Base-by-base conservation (phyloP, 1,284 basidiomycete genomes). In the Pseudozyma sp. region DNA sequence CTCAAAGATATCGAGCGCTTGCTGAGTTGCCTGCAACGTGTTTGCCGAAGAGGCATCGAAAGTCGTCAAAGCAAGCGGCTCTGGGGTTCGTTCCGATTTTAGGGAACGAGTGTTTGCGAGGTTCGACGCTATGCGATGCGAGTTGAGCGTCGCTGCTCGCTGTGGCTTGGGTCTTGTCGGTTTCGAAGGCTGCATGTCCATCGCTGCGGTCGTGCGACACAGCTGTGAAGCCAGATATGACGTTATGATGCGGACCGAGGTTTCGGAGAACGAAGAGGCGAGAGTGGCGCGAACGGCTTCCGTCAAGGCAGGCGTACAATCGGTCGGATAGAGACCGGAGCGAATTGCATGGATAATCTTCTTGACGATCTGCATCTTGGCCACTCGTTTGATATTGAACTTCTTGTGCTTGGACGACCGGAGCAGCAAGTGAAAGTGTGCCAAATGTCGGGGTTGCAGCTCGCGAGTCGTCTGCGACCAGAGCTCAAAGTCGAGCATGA, bases 401-500 rank as follows among this genome's bases (percentile, higher is more conserved):
- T 60, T 51, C 16, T 75, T 50, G 44, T 79, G 90, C 59, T 90
- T 89, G 64, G 92, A 94, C 0, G 87, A 87, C 58, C 89, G 85
- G 11, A 96, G 85, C 7, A 97, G 88, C 11, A 88, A 90, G 1
- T 87, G 84, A 79, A 97, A 94, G 81, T 97, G 92, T 49, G 91
- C 89, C 0, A 95, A 87, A 79, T 94, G 91, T 16, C 90, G 88
- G 4, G 86, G 87, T 79, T 94, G 92, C 30, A 97, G 90, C 42
- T 91, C 90, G 5, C 85, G 79, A 1, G 87, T 86, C 0, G 92
- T 90, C 30, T 86, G 88, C 0, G 92, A 89, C 95, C 95, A 98
- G 7, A 97, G 89, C 64, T 94, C 91, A 75, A 97, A 93, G 80
- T 97, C 93, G 3, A 97, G 89, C 0, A 93, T 92, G 45, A 97